Evolutionary conservation across 345 rosid genomes (phyloP).

Genomic region (Arabidopsis arenosa): DNA sequence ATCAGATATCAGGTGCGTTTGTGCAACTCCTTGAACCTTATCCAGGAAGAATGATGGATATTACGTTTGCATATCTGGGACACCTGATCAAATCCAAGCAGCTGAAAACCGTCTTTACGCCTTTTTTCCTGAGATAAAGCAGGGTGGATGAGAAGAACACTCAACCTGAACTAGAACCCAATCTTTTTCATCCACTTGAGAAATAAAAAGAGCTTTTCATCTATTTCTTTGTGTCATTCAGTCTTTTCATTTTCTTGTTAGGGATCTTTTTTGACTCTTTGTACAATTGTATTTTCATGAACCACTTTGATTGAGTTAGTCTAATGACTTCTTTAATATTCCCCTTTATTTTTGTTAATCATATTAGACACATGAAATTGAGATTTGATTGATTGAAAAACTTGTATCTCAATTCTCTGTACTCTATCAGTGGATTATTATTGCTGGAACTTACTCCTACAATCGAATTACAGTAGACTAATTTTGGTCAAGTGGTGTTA

Average conservation of each 20-base stretch:
- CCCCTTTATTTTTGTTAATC: too few relatives aligned
- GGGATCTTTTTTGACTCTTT: constrained; percentile 3
- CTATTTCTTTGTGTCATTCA: not conserved
- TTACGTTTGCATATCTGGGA: constrained; percentile 68
- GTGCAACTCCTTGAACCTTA: constrained; percentile 66
- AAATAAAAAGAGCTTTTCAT: not conserved
- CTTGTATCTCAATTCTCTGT: too few relatives aligned
- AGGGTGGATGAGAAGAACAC: not conserved
- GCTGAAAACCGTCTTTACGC: constrained; percentile 74
- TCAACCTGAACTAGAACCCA: not conserved
- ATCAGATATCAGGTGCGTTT: constrained; percentile 73
- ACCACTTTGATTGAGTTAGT: not conserved
- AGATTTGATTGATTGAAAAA: too few relatives aligned
- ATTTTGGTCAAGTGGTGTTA: too few relatives aligned
- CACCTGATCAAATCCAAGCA: constrained; percentile 74
- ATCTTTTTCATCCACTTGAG: not conserved
- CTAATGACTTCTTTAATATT: too few relatives aligned
- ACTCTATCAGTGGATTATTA: too few relatives aligned
- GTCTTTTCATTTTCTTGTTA: not conserved
- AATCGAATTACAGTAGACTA: too few relatives aligned
- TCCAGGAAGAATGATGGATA: constrained; percentile 41
- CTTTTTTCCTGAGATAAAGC: constrained; percentile 16
- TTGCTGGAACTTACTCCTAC: too few relatives aligned
- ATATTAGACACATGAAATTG: too few relatives aligned
- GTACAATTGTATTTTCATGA: not conserved